These are phyloP conservation scores for Phytophthora melonis DNA, from an alignment of 352 stramenopile species.

Conservation along the genomic window DNA sequence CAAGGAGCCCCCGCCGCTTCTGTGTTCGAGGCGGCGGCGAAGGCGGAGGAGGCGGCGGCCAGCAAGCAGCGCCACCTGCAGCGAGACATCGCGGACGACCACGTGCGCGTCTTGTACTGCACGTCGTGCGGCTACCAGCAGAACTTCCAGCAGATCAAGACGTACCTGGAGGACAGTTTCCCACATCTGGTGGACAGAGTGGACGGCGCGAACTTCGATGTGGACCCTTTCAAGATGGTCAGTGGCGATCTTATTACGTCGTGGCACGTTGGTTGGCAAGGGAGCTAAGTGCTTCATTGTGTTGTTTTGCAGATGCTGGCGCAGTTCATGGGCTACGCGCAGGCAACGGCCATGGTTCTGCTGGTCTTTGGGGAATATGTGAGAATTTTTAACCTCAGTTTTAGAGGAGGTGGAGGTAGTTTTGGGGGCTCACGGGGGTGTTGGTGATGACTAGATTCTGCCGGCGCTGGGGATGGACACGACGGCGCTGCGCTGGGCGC, in stretches of 20 bases:
- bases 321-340: slow-evolving; percentile 54
- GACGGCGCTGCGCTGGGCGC: slow-evolving; percentile 66
- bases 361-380: slow-evolving; percentile 76
- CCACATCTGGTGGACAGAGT: slow-evolving; percentile 76
- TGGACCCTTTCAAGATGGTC: slow-evolving; percentile 61
- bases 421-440: not conserved
- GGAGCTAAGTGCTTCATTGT: not conserved
- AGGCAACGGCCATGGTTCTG: slow-evolving; percentile 62
- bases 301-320: slow-evolving; percentile 45
- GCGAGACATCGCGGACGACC: slow-evolving; percentile 59
- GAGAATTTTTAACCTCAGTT: slow-evolving; percentile 14
- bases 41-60: slow-evolving; percentile 10
- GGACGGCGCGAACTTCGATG: slow-evolving; percentile 67
- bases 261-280: no score
- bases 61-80: slow-evolving; percentile 37
- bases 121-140: slow-evolving; percentile 84
- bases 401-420: no score
- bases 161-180: slow-evolving; percentile 76
- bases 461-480: slow-evolving; percentile 53
- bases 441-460: slow-evolving; percentile 49
- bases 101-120: slow-evolving; percentile 74
- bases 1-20: slow-evolving; percentile 7
- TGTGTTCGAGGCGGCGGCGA: slow-evolving; percentile 27
- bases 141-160: slow-evolving; percentile 80
- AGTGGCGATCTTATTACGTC: slow-evolving; percentile 1